Evolutionary conservation across 169 alveolate genomes (phyloP), one percentile per base, ranked within the genome.

Genomic region (Plasmodium coatneyi): DNA sequence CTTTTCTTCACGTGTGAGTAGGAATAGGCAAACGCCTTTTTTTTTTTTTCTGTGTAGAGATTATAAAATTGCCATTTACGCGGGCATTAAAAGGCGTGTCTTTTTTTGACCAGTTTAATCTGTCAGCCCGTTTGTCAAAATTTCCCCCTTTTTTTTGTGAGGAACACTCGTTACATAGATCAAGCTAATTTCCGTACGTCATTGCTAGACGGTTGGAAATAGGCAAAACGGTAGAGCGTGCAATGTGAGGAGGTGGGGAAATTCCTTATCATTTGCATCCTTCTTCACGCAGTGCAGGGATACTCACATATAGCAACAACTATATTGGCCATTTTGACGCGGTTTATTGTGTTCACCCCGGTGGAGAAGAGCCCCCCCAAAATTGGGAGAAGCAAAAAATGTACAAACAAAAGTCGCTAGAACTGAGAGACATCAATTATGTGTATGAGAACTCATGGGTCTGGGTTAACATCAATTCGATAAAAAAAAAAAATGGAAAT

Each of bases 401-500:
- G 95, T 91, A 70, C 60, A 91, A 81, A 34, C 95, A 91, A 19
- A 91, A 71, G n/a, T 91, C 95, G 41, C 70, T 91, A 25, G 92
- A 82, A 14, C 74, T 46, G 41, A 80, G 84, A 82, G 95, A 91
- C 56, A 78, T 71, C 52, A 91, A 80, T 66, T 91, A 91, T 36
- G 83, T 91, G 25, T 91, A 91, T 49, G 95, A 91, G 30, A 52
- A 91, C 41, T 91, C 95, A 36, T 91, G 80, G 84, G 95, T 91
- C 16, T 91, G 95, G 95, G 95, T 91, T n/a, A 70, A 81, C 83
- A 71, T 91, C 54, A 74, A 91, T 70, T 81, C 95, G 25, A 91
- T 91, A 70, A 80, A 91, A 91, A 91, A 81, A 46, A 91, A 91
- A 70, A 91, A 81, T 82, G 74, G 34, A n/a, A 19, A n/a, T 36